Percentiles rank a stretch among this genome's conserved stretches.
phyloP scores from a whole-genome alignment of 2,329 filamentous ascomycete species.

The Clonostachys rosea region DNA sequence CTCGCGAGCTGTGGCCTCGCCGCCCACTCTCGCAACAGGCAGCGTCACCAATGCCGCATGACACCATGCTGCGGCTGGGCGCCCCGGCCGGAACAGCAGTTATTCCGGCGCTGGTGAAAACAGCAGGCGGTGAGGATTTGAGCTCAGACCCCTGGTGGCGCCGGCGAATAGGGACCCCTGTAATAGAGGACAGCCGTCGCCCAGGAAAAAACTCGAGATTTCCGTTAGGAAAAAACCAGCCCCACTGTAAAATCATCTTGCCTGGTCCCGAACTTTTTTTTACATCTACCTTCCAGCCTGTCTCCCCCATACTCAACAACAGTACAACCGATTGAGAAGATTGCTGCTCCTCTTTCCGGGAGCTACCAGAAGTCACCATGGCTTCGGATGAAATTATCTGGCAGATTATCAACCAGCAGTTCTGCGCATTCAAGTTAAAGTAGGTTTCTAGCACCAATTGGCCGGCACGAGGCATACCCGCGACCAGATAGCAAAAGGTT shows the following conservation, averaged over 20 bases:
- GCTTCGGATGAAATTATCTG: constrained; percentile 95
- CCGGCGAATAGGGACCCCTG: too few relatives aligned
- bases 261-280: too few relatives aligned
- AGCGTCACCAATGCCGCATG: too few relatives aligned
- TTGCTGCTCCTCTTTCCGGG: background rate
- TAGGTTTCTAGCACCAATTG: constrained; percentile 30
- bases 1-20: background rate
- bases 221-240: too few relatives aligned
- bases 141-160: too few relatives aligned
- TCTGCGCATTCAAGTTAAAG: constrained; percentile 94
- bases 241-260: too few relatives aligned
- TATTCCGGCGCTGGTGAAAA: background rate
- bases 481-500: background rate
- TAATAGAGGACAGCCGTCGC: too few relatives aligned
- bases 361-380: constrained; percentile 40
- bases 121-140: background rate
- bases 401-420: constrained; percentile 94
- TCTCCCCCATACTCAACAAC: too few relatives aligned
- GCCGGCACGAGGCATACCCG: background rate
- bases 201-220: too few relatives aligned
- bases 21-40: too few relatives aligned
- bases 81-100: background rate
- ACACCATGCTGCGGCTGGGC: background rate
- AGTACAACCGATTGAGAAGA: too few relatives aligned
- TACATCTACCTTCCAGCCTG: too few relatives aligned